These are phyloP conservation scores for Lignosus rhinocerotis DNA, from an alignment of 1,284 basidiomycete species.

Conservation along the genomic window DNA sequence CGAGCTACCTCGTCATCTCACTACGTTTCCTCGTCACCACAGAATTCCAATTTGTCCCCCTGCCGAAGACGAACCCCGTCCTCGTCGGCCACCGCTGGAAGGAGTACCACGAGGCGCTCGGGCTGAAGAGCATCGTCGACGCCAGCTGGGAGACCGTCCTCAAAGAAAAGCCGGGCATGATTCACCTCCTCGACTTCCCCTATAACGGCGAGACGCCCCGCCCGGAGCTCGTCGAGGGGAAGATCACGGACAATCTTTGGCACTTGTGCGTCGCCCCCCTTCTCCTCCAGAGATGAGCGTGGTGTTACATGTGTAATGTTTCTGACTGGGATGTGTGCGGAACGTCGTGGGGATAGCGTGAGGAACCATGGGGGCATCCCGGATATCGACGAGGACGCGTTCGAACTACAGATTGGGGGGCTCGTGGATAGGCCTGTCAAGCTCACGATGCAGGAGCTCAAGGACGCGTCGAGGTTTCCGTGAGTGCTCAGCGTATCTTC, in stretches of 20 bases:
- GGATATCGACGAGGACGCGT: constrained; percentile 44
- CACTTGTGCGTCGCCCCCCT: constrained; percentile 41
- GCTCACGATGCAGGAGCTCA: constrained; percentile 46
- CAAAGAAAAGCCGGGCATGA: constrained; percentile 53
- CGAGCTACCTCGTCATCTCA: neutral
- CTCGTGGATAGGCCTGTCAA: constrained; percentile 47
- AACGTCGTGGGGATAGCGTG: constrained; percentile 30
- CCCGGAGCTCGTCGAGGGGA: constrained; percentile 43
- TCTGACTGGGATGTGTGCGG: no score
- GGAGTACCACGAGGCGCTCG: constrained; percentile 53
- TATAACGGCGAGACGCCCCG: constrained; percentile 53
- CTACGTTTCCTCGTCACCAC: neutral
- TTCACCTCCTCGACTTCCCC: constrained; percentile 54
- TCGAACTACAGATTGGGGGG: constrained; percentile 50
- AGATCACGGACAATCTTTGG: constrained; percentile 47
- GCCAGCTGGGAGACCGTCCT: constrained; percentile 55
- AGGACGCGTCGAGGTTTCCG: constrained; percentile 48
- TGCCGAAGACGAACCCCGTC: constrained; percentile 54
- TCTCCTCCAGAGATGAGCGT: neutral
- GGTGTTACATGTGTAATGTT: neutral
- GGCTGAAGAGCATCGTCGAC: constrained; percentile 47
- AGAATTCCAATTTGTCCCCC: constrained; percentile 53
- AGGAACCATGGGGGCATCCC: constrained; percentile 52
- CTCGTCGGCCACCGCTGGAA: constrained; percentile 55
- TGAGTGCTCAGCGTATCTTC: constrained; percentile 24